Evolutionary conservation across 2,329 filamentous ascomycete species (phyloP), one percentile per base, ranked within the genome.

Genomic region (Xylariaceae sp.): DNA sequence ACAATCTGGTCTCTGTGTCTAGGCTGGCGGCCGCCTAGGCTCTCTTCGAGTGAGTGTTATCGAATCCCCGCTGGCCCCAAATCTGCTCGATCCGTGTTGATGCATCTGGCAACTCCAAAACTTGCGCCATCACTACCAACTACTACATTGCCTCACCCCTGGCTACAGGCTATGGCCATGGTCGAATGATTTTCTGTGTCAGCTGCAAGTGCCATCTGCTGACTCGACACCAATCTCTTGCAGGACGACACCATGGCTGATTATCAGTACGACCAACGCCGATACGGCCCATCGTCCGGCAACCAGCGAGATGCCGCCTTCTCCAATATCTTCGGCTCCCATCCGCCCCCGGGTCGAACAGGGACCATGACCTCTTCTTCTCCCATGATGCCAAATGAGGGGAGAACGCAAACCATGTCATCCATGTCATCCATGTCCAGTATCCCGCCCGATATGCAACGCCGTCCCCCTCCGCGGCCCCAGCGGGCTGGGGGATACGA

Each of bases 231-330:
- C 18, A 16, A 34, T 41, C 38, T 34, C 64, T 70, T 45, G 64
- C 72, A 54, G 71, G 72, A 57, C 53, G 53, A 55, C 50, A 63
- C 65, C 57, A 81, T 81, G 77, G 73, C 76, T 56, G 76, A 81
- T 57, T 79, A 80, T 54, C 74, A 72, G 48, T 72, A 73, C 55
- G 71, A 73, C 53, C 69, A 76, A 60, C 72, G 73, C 53, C 60
- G 73, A 52, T 74, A 78, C 73, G 72, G 73, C 44, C 61, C 66
- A 18, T 60, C 70, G 41, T 69, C 72, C 50, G 74, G 75, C 60
- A 74, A 73, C 59, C 87, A 93, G 68, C 85, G 93, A 69, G 90
- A 98, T 79, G 88, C 89, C 54, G 93, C 91, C 52, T 98, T 94
- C 66, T 89, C 87, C 52, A 91, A 91, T 68, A 97, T 97, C 62